Conservation (phyloP, 768 basidiomycete genomes). For the Lactarius akahatsu region DNA sequence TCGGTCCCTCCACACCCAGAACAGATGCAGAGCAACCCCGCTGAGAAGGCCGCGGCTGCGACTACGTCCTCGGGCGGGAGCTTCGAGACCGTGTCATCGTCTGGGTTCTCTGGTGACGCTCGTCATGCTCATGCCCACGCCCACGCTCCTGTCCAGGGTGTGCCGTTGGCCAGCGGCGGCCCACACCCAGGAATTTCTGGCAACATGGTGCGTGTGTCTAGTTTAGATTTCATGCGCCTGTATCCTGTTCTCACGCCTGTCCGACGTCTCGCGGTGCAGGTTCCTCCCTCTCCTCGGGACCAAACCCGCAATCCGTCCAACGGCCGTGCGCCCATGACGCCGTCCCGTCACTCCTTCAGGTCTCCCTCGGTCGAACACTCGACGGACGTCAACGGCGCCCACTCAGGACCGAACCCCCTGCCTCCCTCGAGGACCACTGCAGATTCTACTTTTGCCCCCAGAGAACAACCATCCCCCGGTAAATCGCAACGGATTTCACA, state of each 20-base stretch:
- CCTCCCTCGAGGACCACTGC: not conserved
- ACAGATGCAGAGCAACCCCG: constrained; percentile 31
- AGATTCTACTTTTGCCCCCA: not conserved
- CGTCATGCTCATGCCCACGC: not conserved
- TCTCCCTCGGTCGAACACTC: constrained; percentile 4
- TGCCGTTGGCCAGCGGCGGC: not conserved
- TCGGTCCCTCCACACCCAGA: constrained; percentile 40
- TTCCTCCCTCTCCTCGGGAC: constrained; percentile 8
- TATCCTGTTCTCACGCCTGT: not conserved
- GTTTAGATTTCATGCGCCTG: not conserved
- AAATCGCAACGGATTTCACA: not conserved
- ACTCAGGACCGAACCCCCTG: not conserved
- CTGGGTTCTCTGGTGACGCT: constrained; percentile 17
- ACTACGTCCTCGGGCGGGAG: not conserved
- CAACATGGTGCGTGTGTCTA: constrained; percentile 1
- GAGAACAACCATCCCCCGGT: not conserved
- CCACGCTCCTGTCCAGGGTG: constrained; percentile 1
- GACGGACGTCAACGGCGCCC: not conserved
- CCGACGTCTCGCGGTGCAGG: not conserved
- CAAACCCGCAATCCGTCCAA: constrained; percentile 1
- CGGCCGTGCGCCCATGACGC: not conserved
- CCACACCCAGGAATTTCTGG: constrained; percentile 1
- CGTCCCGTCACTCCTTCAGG: constrained; percentile 4
- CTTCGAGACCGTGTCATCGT: constrained; percentile 13
- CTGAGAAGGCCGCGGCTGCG: constrained; percentile 25